Base-by-base conservation (phyloP, 495 filamentous ascomycete species). In the Corynascus novoguineensis region DNA sequence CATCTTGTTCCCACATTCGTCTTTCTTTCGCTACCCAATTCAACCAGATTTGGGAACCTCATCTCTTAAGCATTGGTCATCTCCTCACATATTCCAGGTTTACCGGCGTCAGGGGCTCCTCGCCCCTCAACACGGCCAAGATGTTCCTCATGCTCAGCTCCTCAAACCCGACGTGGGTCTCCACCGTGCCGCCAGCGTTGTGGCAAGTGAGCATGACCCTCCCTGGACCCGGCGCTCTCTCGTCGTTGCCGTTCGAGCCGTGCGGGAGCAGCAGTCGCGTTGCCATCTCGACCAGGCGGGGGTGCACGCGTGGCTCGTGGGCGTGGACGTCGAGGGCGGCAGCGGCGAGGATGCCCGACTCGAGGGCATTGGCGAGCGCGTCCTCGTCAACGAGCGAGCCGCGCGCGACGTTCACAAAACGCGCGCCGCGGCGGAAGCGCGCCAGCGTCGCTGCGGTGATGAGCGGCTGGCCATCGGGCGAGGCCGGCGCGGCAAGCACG, bases 161-260 rank as follows among this genome's bases (percentile, higher is more conserved):
- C 74, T 92, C 87, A 65, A 90, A 90, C 6, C 84, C 85, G 17
- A 81, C 72, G 61, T 87, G 83, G 50, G 83, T 85, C 69, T 90
- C 86, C 32, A 90, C 68, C 19, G 83, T 84, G 4, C 83, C 85
- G 10, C 87, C 86, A 8, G 86, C 88, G 64, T 87, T 89, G 67
- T 90, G 86, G 19, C 78, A 77, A 50, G 85, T 79, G 59, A 88
- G 66, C 70, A 85, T 81, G 1, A 86, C 86, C 50, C 63, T 35
- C 1, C 55, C 55, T 2, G 47, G 60, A 3, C 60, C 64, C n/a
- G 65, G 67, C 6, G 58, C 42, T 15, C 24, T 34, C 31, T 25
- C 52, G 2, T 57, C 58, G 12, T 60, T 44, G 0, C 61, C 27
- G 19, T 8, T 9, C 31, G 4, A 7, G 0, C 24, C 25, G 5